Base-by-base conservation (phyloP, 2,329 filamentous ascomycete species). In the Fusarium cicatricum region DNA sequence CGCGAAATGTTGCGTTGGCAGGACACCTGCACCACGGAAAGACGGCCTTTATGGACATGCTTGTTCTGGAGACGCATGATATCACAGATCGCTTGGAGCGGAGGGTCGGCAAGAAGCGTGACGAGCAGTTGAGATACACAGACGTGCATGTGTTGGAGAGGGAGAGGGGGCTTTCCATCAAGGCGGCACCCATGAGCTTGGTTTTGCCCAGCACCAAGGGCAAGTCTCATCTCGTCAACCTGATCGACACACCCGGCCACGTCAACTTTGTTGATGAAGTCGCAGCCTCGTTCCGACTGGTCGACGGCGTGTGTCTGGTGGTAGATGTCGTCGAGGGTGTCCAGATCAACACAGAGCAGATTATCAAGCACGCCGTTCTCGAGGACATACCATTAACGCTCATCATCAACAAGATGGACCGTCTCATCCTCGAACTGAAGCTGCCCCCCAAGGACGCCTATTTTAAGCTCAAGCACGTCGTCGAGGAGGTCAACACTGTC, bases 201-300 rank as follows among this genome's bases (percentile, higher is more conserved):
- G 88, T 98, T 32, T 80, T 99, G 52, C 92, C 91, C 69, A 90
- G 87, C 65, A 93, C 92, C 9, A 92, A 90, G 74, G 91, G 92
- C 47, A 99, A 99, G 77, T 98, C 93, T 31, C 93, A 98, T 77
- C 82, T 99, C 3, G 79, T 99, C 77, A 98, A 98, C 76, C 87
- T 99, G 50, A 82, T 99, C 54, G 95, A 99, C 76, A 99, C 95
- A 1, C 95, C 95, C 1, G 95, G 95, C 7, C 95, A 99, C 73
- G 95, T 98, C 71, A 97, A 99, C 75, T 99, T 99, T 73, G 94
- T 96, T 36, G 95, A 99, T 72, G 95, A 99, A 75, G 92, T 99
- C 32, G 95, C 95, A 9, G 88, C 92, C 5, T 90, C 92, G 1
- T 80, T 97, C 68, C 87, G 95, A 36, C 78, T 99, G 45, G 93